Conservation (phyloP, 2,329 filamentous ascomycete genomes). For the Eutypella sp. region DNA sequence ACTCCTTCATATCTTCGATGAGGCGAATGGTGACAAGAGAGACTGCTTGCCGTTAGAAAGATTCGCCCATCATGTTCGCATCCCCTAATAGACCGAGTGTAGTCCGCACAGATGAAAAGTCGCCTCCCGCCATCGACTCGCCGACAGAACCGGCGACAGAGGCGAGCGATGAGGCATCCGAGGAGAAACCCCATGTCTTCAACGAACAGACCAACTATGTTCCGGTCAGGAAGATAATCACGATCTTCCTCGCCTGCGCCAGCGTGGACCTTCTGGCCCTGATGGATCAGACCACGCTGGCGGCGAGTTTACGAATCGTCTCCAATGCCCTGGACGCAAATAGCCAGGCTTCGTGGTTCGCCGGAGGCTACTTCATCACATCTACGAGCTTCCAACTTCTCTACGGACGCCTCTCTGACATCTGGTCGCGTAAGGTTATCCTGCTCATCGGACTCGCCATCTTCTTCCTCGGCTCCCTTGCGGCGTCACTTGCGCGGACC, state of each 20-base stretch:
- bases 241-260: slow-evolving; percentile 53
- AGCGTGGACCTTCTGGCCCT: slow-evolving; percentile 50
- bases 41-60: not conserved
- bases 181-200: slow-evolving; percentile 30
- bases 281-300: slow-evolving; percentile 55
- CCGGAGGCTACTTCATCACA: slow-evolving; percentile 50
- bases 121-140: not conserved
- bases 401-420: slow-evolving; percentile 41
- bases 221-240: slow-evolving; percentile 44
- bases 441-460: slow-evolving; percentile 33
- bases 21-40: not conserved
- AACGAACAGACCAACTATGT: slow-evolving; percentile 55
- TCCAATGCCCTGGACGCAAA: slow-evolving; percentile 45
- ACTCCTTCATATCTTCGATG: not conserved
- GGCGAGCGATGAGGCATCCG: slow-evolving; percentile 13
- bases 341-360: slow-evolving; percentile 49
- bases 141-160: not conserved
- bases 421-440: slow-evolving; percentile 40
- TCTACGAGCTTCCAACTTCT: slow-evolving; percentile 43
- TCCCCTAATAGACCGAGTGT: not conserved
- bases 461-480: slow-evolving; percentile 39
- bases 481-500: slow-evolving; percentile 36
- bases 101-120: not conserved
- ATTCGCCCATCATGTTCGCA: not conserved
- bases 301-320: slow-evolving; percentile 49